Conservation (phyloP, 441 rosid species). For the Erodium texanum region DNA sequence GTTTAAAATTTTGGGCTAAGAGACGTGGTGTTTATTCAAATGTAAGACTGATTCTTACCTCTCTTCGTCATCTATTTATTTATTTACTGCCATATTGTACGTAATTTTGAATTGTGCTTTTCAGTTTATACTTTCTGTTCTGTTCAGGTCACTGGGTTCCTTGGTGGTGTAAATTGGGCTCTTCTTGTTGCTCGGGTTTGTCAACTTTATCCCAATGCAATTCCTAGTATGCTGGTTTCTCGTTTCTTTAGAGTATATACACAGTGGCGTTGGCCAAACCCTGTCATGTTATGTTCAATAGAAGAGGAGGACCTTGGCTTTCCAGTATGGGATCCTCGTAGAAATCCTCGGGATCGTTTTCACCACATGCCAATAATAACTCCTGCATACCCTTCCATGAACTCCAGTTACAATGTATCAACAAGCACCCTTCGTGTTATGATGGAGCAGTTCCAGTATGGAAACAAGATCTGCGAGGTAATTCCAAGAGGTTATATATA, state of each 20-base stretch:
- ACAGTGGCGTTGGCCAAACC: conserved; percentile 97
- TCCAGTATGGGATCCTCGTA: conserved; percentile 68
- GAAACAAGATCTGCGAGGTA: conserved; percentile 56
- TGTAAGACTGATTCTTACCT: conserved; percentile 22
- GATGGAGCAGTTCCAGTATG: conserved; percentile 59
- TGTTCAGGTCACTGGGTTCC: conserved; percentile 63
- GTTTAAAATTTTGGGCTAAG: conserved; percentile 88
- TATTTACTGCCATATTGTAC: background rate
- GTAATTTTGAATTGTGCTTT: background rate
- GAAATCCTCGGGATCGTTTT: conserved; percentile 46
- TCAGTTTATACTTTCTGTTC: background rate
- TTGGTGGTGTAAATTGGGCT: conserved; percentile 77
- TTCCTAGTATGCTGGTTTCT: conserved; percentile 85
- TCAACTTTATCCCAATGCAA: conserved; percentile 91
- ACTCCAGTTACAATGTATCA: conserved; percentile 69
- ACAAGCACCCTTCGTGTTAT: conserved; percentile 52
- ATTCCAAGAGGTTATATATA: background rate
- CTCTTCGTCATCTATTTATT: background rate
- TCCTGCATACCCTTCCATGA: conserved; percentile 73
- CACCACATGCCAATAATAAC: conserved; percentile 71
- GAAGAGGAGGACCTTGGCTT: conserved; percentile 85
- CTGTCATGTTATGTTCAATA: conserved; percentile 87
- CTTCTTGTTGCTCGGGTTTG: conserved; percentile 69
- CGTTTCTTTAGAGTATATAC: conserved; percentile 85
- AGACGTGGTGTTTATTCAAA: conserved; percentile 82